Evolutionary conservation across 2,329 filamentous ascomycete species (phyloP), one percentile per base, ranked within the genome.

Genomic region (Hypoxylon sp.): DNA sequence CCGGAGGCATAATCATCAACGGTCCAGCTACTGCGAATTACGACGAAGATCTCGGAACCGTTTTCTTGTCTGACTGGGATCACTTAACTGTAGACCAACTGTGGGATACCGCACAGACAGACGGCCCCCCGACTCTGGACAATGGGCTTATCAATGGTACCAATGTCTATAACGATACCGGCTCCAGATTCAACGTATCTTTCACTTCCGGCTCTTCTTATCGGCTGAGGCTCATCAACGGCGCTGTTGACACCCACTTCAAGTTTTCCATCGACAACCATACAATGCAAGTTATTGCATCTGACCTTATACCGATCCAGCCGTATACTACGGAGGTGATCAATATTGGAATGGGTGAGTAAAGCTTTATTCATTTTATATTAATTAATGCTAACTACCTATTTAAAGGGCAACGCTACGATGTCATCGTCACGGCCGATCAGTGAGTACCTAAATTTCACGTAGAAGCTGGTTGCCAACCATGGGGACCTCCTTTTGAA

Each of bases 51-150:
- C 79, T 90, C 0, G 89, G 90, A 2, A 77, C 82, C 9, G 70
- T 91, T 1, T 81, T 88, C 25, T 73, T 91, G 5, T 84, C 82
- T 14, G 88, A 90, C 70, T 90, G 87, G 85, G 82, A 82, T 68
- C 84, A 87, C 64, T 63, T 66, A 5, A 82, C 80, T 0, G 78
- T 79, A 2, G 81, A 82, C 54, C 68, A 79, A 53, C 71, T 83
- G 1, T 79, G 76, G 41, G 41, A 58, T 2, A 2, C 50, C 8
- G 76, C 75, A 27, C 66, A 76, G 63, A 68, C 63, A 9, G 53
- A 12, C 30, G 78, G 75, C 3, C 79, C 81, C 1, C 80, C 80
- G 0, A 68, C 67, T 0, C 69, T 84, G 0, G 78, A 83, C 19
- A 87, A 80, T 76, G 80, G 81, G 0, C 78, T 77, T 19, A 72